Base-by-base conservation (phyloP, 164 flowering plant genomes). In the Chloranthus sessilifolius region DNA sequence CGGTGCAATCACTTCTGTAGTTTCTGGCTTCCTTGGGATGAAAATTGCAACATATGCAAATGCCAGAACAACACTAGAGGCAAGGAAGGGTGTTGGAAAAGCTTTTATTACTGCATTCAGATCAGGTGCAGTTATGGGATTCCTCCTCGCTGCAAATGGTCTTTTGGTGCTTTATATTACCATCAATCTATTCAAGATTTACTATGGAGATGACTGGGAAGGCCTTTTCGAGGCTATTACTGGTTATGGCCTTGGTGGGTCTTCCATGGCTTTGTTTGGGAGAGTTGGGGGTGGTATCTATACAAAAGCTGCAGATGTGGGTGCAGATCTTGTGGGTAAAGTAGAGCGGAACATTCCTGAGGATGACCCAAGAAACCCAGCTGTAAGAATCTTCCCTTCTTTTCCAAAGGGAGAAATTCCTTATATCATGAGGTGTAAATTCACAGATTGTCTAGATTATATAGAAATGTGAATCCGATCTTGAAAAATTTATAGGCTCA, bases 271-370 rank as follows among this genome's bases (percentile, higher is more conserved):
- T 56, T 80, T 86, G 30, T 86, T 86, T 59, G 91, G 91, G 11
- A 75, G 91, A 70, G 91, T 86, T 51, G 91, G 80, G 56, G 95
- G 88, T 17, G 89, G 95, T 16, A 85, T 85, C 58, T 85, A 80
- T 58, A 85, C 95, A 14, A 82, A 85, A 45, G 89, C 95, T 56
- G 87, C 95, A 56, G 95, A 85, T 77, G 95, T 85, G 53, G 95
- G 95, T 63, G 95, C 90, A 42, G 95, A 85, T 73, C 95, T 85
- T 59, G 95, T 85, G n/a, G 95, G 95, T 11, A 83, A 82, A 68
- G 81, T 86, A 23, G 95, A 86, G 49, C 79, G 91, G 65, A 79
- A 79, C 59, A 86, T 86, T 56, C 95, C 91, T 3, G 95, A 86
- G 69, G 95, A 86, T 74, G 91, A 86, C 52, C 95, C 88, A 1